Conservation (phyloP, 148 eudicot species). For the Rhododendron kiyosumense region DNA sequence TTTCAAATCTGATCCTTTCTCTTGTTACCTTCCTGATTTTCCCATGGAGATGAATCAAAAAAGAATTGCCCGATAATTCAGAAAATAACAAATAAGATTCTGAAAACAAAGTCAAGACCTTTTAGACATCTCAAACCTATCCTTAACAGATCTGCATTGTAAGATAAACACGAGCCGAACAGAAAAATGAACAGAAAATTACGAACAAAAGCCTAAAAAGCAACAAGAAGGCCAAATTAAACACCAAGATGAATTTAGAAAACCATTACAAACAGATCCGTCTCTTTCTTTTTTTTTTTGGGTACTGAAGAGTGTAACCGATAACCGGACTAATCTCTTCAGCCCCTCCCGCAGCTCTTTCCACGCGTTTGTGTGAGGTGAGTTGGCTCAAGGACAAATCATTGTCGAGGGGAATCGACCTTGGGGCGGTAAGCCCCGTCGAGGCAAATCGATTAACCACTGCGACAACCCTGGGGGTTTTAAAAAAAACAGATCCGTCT, state of each 20-base stretch:
- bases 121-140: background rate
- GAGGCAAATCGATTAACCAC: no score
- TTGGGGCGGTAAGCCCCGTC: no score
- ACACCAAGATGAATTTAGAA: background rate
- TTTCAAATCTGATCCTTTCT: background rate
- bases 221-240: background rate
- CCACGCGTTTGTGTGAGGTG: no score
- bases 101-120: background rate
- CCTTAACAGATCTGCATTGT: background rate
- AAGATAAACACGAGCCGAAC: background rate
- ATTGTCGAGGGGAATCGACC: no score
- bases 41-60: background rate
- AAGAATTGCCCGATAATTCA: background rate
- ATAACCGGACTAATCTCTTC: no score
- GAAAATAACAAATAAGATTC: background rate
- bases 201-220: background rate
- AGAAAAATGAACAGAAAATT: background rate
- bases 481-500: background rate
- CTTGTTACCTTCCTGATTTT: background rate
- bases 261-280: background rate
- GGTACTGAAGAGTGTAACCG: background rate
- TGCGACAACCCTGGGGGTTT: no score
- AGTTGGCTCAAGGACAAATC: no score
- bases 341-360: no score
- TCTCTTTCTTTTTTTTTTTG: no score